Base-by-base conservation (phyloP, 306 rosid genomes). In the Spatholobus suberectus region DNA sequence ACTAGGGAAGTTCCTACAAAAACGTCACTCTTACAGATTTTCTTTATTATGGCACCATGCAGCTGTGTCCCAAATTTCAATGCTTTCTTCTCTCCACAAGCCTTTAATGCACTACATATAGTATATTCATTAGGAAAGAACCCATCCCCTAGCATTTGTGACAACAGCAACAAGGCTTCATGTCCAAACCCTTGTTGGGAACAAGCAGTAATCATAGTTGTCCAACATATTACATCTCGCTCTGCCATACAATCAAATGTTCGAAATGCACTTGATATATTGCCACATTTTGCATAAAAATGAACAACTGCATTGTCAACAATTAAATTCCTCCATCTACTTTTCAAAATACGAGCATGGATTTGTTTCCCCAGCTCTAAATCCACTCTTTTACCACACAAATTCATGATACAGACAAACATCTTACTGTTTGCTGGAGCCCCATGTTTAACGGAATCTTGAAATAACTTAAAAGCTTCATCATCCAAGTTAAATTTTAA, bases 121-220 rank as follows among this genome's bases (percentile, higher is more conserved):
- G 99, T 92, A 77, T 90, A 95, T 79, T 93, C 99, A 75, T 95
- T 95, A 5, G 97, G 98, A 3, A 59, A 82, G 77, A 84, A 84
- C 23, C 92, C 98, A 23, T 87, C 82, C 43, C 80, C 82, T 23
- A 90, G 82, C 99, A 93, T 95, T 29, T 67, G 91, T 0, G 90
- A 89, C 55, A 92, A 84, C 78, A 93, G 20, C 2, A 57, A 85
- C 79, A 93, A 66, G 29, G 94, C 94, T 75, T 93, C 92, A 80
- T 81, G 77, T 52, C 89, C 99, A 14, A 75, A 71, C 63, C 94
- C 93, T 66, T 91, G 97, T 76, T 90, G 98, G 57, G 99, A 90
- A 88, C 94, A 93, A 35, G 97, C 94, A 77, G 99, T 93, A 58
- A 95, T 90, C 83, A 93, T 88, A 54, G 96, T 90, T 9, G 98